Evolutionary conservation across 768 basidiomycete species (phyloP).

Genomic region (Multifurca ochricompacta): DNA sequence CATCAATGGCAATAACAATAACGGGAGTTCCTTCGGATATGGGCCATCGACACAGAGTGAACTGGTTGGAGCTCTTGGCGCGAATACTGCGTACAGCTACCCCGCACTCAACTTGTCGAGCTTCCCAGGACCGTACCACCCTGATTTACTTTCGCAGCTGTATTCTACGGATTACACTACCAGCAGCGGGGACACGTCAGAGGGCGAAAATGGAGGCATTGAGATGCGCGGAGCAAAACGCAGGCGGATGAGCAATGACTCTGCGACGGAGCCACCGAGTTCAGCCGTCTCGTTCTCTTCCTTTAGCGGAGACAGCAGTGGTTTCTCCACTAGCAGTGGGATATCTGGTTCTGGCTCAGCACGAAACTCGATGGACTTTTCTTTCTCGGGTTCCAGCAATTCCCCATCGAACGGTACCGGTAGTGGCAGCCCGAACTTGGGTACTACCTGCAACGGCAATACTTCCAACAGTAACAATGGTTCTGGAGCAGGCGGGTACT

Average conservation of each 20-base stretch:
- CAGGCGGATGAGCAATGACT: conserved; percentile 58
- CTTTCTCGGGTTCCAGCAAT: conserved; percentile 41
- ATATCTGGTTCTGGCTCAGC: conserved; percentile 53
- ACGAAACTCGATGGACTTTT: conserved; percentile 55
- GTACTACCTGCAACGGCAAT: not conserved
- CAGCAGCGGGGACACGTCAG: conserved; percentile 39
- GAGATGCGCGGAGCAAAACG: conserved; percentile 51
- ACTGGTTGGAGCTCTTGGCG: conserved; percentile 40
- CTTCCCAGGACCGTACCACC: conserved; percentile 70
- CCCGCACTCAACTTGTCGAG: conserved; percentile 32
- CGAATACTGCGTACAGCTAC: conserved; percentile 26
- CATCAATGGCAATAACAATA: conserved; percentile 23
- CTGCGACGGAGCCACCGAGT: conserved; percentile 44
- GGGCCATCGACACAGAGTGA: conserved; percentile 39
- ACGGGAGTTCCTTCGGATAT: conserved; percentile 30
- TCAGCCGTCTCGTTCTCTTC: conserved; percentile 58
- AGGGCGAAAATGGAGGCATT: conserved; percentile 30
- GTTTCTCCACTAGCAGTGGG: conserved; percentile 34
- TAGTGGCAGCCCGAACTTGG: conserved; percentile 7
- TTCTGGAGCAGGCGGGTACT: conserved; percentile 33
- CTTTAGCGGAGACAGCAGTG: conserved; percentile 35
- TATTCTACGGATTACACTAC: conserved; percentile 50
- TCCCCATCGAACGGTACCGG: conserved; percentile 40
- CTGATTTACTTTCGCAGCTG: conserved; percentile 56
- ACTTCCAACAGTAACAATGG: not conserved